These are phyloP conservation scores for Rhizopogon rudus DNA, from an alignment of 768 basidiomycete species.

Conservation along the genomic window DNA sequence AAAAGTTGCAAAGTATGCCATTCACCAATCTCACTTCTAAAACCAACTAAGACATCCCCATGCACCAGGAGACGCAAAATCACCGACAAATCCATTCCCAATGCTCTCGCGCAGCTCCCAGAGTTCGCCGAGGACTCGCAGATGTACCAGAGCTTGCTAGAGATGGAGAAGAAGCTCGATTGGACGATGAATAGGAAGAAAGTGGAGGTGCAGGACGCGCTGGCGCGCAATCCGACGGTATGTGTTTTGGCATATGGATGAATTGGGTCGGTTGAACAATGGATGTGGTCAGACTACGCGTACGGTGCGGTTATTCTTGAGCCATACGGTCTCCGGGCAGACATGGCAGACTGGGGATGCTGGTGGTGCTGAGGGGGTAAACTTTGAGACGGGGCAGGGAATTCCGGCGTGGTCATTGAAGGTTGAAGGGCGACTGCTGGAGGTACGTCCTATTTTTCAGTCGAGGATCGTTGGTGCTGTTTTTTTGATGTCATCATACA, in stretches of 20 bases:
- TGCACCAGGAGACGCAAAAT: conserved; percentile 65
- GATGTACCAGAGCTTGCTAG: conserved; percentile 82
- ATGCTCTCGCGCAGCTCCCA: conserved; percentile 67
- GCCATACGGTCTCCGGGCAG: conserved; percentile 84
- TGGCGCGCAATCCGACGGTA: conserved; percentile 65
- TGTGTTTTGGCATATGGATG: not conserved
- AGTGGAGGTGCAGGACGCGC: conserved; percentile 87
- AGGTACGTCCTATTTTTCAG: conserved; percentile 41
- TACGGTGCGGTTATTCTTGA: conserved; percentile 80
- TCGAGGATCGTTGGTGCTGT: not conserved
- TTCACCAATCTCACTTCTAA: not conserved
- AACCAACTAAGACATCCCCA: not conserved
- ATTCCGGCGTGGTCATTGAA: conserved; percentile 87
- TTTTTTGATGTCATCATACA: not conserved
- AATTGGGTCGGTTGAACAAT: conserved; percentile 9
- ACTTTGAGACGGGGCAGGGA: conserved; percentile 81
- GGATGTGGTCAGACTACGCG: conserved; percentile 60
- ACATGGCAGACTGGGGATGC: conserved; percentile 66
- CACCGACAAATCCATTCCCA: conserved; percentile 74
- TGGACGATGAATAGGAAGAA: conserved; percentile 93
- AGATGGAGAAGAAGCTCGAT: conserved; percentile 88
- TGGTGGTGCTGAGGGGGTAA: conserved; percentile 27
- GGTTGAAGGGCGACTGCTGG: conserved; percentile 83
- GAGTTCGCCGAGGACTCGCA: conserved; percentile 76
- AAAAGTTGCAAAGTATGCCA: conserved; percentile 30